Base-by-base conservation (phyloP, 768 basidiomycete genomes). In the Boletus huronensis region DNA sequence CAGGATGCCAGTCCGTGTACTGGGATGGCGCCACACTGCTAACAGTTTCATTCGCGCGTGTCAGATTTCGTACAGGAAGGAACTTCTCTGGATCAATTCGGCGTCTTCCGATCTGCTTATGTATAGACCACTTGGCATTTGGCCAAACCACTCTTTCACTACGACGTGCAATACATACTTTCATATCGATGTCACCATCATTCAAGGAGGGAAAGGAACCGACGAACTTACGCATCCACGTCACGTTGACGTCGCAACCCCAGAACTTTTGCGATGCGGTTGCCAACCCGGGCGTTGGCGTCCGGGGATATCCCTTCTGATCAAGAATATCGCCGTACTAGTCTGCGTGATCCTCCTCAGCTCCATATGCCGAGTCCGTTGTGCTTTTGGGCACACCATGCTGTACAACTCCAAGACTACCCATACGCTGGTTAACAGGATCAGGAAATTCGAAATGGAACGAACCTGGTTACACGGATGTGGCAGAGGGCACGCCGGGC, bases 11-110 rank as follows among this genome's bases (percentile, higher is more conserved):
- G 19, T 46, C 40, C 39, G 39, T 23, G 21, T 44, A 47, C 11
- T 54, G 29, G 50, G 29, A 50, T 48, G 41, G 50, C 45, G 31
- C 35, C 16, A 46, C 16, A n/a, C 47, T 32, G 28, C 34, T 38
- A 29, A 36, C 48, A 17, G 40, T 45, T 32, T 8, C 9, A 21
- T 40, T 44, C 19, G 14, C 21, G 14, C 23, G 17, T 49, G 29
- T 23, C 45, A 25, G 23, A 44, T 61, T 43, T 41, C 43, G 39
- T 52, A 66, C 64, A 64, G 60, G 25, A 45, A 52, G 16, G n/a
- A n/a, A n/a, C n/a, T n/a, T n/a, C 36, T n/a, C 19, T 19, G 35
- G n/a, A 41, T 38, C 31, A 16, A 39, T 41, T 32, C 26, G 21
- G 41, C 16, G 16, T 17, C 38, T 6, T 38, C 29, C 29, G 35